Conservation (phyloP, 805 yeast species). For the Candida railenensis region DNA sequence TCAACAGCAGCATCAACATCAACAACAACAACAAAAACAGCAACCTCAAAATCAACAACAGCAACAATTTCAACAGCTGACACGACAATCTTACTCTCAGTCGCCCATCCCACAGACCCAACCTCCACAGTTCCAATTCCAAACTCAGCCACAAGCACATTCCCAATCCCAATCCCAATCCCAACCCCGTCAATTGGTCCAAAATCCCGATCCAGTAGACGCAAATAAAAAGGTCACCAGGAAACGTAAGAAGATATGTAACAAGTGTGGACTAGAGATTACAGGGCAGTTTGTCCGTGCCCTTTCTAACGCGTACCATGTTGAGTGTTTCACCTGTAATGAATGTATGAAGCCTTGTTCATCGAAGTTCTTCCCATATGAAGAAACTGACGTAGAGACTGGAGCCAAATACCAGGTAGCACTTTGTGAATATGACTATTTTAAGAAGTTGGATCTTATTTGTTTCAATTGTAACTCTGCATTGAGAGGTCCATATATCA, state of each 20-base stretch:
- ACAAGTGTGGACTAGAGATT: slow-evolving; percentile 36
- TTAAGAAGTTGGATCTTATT: slow-evolving; percentile 78
- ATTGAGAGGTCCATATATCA: slow-evolving; percentile 87
- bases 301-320: slow-evolving; percentile 73
- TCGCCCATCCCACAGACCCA: slow-evolving; percentile 1
- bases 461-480: slow-evolving; percentile 86
- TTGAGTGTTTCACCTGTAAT: slow-evolving; percentile 81
- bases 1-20: slow-evolving; percentile 2
- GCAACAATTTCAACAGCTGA: slow-evolving; percentile 5
- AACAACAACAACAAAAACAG: slow-evolving; percentile 4
- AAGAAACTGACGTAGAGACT: slow-evolving; percentile 46
- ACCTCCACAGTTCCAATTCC: slow-evolving; percentile 3
- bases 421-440: slow-evolving; percentile 90
- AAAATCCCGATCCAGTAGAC: not conserved
- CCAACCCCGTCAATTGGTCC: not conserved
- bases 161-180: not conserved
- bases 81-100: slow-evolving; percentile 4
- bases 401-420: slow-evolving; percentile 32
- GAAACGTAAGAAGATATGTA: slow-evolving; percentile 31
- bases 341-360: slow-evolving; percentile 84
- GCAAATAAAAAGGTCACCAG: slow-evolving; percentile 4
- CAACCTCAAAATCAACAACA: slow-evolving; percentile 2
- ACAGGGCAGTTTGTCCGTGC: slow-evolving; percentile 84
- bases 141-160: slow-evolving; percentile 3
- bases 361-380: slow-evolving; percentile 84